Base-by-base conservation (phyloP, 345 rosid species). In the Ceriops tagal region DNA sequence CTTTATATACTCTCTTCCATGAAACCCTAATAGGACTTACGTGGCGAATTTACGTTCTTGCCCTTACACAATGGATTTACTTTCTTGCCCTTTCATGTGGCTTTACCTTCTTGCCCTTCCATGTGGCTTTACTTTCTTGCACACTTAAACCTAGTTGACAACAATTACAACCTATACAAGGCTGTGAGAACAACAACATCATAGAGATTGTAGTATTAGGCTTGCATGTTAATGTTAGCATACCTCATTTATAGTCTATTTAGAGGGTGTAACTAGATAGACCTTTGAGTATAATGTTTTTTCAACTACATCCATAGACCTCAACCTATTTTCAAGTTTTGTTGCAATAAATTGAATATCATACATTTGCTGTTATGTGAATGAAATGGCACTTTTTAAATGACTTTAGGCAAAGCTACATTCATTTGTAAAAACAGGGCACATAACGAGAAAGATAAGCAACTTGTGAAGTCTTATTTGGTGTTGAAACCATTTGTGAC, bases 351-450 rank as follows among this genome's bases (percentile, higher is more conserved):
- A 72, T 66, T 82, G 86, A 55, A 85, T 74, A 73, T 85, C 97
- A 55, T 61, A 85, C 89, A 91, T 80, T 80, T 88, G 96, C 65
- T 83, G 78, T 80, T 88, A 89, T 8, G 96, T 83, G 83, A 91
- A 93, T 66, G 77, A 74, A 76, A 89, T 84, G 62, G 86, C 96
- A 72, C 79, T 89, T 79, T 85, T 80, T 65, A 93, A 75, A 77
- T 81, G 87, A 47, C 77, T 83, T 70, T 79, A 77, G 43, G 73
- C 53, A 31, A 89, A 78, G 69, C 74, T 39, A 77, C 78, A 58
- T 61, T 85, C 76, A 24, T 77, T 71, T 67, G 78, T 69, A 62
- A 81, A 63, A 52, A 75, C 63, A 3, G 3, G 72, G 67, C 19
- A 56, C 22, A 51, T 62, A 39, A 73, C 63, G 68, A 18, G 83